Conservation (phyloP, 2,329 filamentous ascomycete species). For the Cadophora malorum region DNA sequence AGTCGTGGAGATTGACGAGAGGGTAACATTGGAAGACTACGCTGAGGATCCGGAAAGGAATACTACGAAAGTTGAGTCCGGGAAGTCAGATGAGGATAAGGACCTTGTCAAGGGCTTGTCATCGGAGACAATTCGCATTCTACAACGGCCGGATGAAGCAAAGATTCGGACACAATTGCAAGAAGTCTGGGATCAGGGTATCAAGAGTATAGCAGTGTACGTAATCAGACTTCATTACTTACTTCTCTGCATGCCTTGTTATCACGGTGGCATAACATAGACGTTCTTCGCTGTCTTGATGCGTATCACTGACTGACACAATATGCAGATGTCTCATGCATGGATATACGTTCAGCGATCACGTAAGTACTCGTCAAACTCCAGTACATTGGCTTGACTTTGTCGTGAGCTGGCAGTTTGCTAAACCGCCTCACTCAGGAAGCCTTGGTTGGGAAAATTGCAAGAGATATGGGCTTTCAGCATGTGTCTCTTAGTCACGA, state of each 20-base stretch:
- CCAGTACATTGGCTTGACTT: not conserved
- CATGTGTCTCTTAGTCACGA: slow-evolving; percentile 84
- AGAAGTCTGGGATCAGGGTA: slow-evolving; percentile 70
- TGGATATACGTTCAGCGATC: slow-evolving; percentile 87
- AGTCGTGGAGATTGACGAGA: slow-evolving; percentile 89
- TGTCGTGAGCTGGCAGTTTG: not conserved
- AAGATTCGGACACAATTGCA: slow-evolving; percentile 66
- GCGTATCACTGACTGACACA: not conserved
- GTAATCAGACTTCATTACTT: not conserved
- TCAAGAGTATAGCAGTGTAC: slow-evolving; percentile 79
- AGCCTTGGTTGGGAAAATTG: slow-evolving; percentile 75
- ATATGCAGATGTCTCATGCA: slow-evolving; percentile 76
- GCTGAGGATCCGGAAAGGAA: slow-evolving; percentile 80
- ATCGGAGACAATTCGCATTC: slow-evolving; percentile 75
- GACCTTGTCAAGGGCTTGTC: slow-evolving; percentile 74
- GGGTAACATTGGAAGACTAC: slow-evolving; percentile 90
- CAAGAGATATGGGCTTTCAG: slow-evolving; percentile 79
- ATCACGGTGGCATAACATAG: too few species aligned
- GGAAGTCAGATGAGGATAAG: slow-evolving; percentile 53
- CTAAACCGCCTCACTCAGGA: slow-evolving; percentile 52
- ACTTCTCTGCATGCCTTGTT: not conserved
- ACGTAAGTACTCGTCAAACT: slow-evolving; percentile 47
- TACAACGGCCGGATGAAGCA: slow-evolving; percentile 65
- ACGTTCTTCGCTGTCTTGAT: not conserved
- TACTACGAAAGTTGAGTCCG: slow-evolving; percentile 59